Conservation (phyloP, 495 filamentous ascomycete species). For the Beverwykella pulmonaria region DNA sequence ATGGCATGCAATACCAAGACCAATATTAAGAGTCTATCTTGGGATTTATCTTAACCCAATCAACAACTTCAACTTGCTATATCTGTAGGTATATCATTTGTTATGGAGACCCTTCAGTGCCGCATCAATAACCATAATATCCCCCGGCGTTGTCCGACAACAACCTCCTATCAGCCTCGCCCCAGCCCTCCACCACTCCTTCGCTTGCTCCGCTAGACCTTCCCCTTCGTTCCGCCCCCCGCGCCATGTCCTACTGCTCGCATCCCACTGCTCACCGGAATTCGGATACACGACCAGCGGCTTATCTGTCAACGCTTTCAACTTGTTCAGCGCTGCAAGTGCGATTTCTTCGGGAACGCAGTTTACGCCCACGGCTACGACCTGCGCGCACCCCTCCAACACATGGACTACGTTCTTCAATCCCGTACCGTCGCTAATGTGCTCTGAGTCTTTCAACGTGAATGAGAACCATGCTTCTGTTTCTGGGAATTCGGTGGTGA, state of each 20-base stretch:
- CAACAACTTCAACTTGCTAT: too few relatives aligned
- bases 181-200: constrained; percentile 18
- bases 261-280: constrained; percentile 44
- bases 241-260: constrained; percentile 34
- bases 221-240: constrained; percentile 4
- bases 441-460: constrained; percentile 32
- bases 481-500: constrained; percentile 37
- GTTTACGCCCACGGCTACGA: constrained; percentile 44
- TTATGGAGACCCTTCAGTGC: too few relatives aligned
- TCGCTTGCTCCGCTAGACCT: constrained; percentile 5
- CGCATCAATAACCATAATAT: constrained; percentile 25
- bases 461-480: constrained; percentile 39
- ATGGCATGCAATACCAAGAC: not conserved
- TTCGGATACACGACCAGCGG: constrained; percentile 45
- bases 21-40: too few relatives aligned
- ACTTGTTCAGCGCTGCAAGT: constrained; percentile 21
- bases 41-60: not conserved
- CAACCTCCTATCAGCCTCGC: constrained; percentile 42
- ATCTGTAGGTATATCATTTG: too few relatives aligned
- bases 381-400: constrained; percentile 14
- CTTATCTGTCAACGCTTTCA: constrained; percentile 22
- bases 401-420: constrained; percentile 8
- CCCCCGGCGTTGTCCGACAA: constrained; percentile 40
- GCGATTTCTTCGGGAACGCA: constrained; percentile 34
- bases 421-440: constrained; percentile 40